These are phyloP conservation scores for Carpinus viminea DNA, from an alignment of 306 rosid species.

Conservation along the genomic window DNA sequence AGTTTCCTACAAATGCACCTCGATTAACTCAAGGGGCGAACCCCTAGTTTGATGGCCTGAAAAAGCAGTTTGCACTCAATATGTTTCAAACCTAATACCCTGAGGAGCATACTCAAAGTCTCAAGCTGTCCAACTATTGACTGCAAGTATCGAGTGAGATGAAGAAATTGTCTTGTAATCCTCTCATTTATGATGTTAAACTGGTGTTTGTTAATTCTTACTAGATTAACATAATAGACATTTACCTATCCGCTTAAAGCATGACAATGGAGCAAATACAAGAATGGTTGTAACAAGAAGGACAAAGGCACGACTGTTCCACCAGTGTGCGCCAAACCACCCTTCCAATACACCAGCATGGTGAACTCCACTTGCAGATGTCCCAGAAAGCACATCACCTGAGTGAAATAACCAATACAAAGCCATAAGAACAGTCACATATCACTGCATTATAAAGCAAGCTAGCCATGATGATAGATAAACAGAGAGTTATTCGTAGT, in stretches of 20 bases:
- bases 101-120: too few relatives aligned
- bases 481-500: not conserved
- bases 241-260: slow-evolving; percentile 62
- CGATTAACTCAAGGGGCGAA: too few relatives aligned
- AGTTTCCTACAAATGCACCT: too few relatives aligned
- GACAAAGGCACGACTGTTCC: slow-evolving; percentile 58
- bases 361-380: slow-evolving; percentile 58
- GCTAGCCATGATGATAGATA: not conserved
- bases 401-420: slow-evolving; percentile 18
- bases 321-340: slow-evolving; percentile 71
- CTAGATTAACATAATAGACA: not conserved
- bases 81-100: too few relatives aligned
- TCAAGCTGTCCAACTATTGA: too few relatives aligned
- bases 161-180: not conserved
- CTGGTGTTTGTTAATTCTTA: not conserved
- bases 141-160: not conserved
- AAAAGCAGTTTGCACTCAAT: too few relatives aligned
- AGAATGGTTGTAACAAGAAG: slow-evolving; percentile 51
- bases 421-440: not conserved
- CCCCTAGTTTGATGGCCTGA: too few relatives aligned
- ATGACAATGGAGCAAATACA: slow-evolving; percentile 62
- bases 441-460: not conserved
- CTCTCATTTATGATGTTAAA: not conserved
- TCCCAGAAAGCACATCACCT: slow-evolving; percentile 78
- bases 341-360: slow-evolving; percentile 72